A percentile compares a stretch with the other conserved stretches of the same genome.
phyloP scores from a whole-genome alignment of 2,329 filamentous ascomycete genomes.

The Claviceps africana region DNA sequence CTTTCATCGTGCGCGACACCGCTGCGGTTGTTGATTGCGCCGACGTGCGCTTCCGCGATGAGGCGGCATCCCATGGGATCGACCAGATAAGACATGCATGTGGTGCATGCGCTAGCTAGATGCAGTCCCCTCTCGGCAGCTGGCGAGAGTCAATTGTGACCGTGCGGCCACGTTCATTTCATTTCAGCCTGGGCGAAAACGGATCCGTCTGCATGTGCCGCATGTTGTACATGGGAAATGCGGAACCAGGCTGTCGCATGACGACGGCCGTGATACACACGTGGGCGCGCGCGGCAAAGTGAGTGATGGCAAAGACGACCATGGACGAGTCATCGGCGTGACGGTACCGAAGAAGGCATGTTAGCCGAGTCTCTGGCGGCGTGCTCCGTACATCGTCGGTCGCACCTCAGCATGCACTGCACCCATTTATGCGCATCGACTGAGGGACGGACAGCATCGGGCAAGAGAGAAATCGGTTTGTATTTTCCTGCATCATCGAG shows the following conservation, averaged over 20 bases:
- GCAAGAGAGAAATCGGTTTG: not conserved
- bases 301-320: too few species aligned
- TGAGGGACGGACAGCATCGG: not conserved
- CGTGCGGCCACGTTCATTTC: not conserved
- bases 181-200: not conserved
- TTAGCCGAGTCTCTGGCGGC: too few species aligned
- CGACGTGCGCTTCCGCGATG: too few species aligned
- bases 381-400: not conserved
- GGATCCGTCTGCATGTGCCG: not conserved
- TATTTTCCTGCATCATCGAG: not conserved
- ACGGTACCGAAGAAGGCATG: not conserved
- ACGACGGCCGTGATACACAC: not conserved
- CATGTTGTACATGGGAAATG: not conserved
- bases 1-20: too few species aligned
- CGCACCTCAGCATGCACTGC: not conserved
- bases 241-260: too few species aligned
- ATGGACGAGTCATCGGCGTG: too few species aligned
- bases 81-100: too few species aligned
- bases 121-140: too few species aligned
- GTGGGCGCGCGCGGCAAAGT: not conserved
- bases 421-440: not conserved
- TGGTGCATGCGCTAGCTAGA: too few species aligned
- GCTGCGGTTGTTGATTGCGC: too few species aligned
- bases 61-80: too few species aligned
- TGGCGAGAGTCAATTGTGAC: not conserved